Conservation (phyloP, 768 basidiomycete species). For the Trametes cubensis region DNA sequence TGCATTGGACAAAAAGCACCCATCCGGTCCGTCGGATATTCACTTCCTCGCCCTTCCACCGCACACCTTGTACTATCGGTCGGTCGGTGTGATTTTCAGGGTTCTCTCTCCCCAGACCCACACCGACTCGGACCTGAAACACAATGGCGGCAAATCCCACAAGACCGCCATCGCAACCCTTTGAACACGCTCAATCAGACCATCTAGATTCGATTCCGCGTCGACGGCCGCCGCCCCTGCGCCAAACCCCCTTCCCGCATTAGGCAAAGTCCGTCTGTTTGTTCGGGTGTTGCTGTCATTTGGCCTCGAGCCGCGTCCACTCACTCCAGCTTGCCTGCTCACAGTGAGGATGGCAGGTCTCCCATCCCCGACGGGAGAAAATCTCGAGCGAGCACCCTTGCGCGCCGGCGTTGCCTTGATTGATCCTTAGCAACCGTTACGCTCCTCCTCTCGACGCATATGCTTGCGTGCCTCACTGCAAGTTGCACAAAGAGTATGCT, state of each 20-base stretch:
- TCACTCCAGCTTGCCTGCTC: too few species aligned
- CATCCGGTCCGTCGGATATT: too few species aligned
- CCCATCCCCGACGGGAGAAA: too few species aligned
- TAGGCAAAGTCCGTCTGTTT: background rate
- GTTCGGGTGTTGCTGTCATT: background rate
- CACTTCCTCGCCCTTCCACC: too few species aligned
- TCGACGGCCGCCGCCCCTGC: background rate
- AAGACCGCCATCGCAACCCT: background rate
- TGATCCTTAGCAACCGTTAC: too few species aligned
- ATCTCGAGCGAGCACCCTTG: too few species aligned
- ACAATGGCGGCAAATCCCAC: background rate
- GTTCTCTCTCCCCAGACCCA: background rate
- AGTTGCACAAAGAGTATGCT: background rate
- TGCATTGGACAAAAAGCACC: too few species aligned
- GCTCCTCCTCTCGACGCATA: too few species aligned
- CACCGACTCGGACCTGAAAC: background rate
- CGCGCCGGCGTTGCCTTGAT: too few species aligned
- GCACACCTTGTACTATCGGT: too few species aligned
- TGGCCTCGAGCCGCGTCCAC: background rate
- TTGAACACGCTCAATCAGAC: background rate
- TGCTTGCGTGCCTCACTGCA: background rate
- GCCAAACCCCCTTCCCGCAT: background rate
- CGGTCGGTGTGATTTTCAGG: constrained; percentile 9
- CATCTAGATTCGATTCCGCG: background rate
- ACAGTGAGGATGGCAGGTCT: too few species aligned